Evolutionary conservation across 495 filamentous ascomycete genomes (phyloP).

Genomic region (Aspergillus asperescens): DNA sequence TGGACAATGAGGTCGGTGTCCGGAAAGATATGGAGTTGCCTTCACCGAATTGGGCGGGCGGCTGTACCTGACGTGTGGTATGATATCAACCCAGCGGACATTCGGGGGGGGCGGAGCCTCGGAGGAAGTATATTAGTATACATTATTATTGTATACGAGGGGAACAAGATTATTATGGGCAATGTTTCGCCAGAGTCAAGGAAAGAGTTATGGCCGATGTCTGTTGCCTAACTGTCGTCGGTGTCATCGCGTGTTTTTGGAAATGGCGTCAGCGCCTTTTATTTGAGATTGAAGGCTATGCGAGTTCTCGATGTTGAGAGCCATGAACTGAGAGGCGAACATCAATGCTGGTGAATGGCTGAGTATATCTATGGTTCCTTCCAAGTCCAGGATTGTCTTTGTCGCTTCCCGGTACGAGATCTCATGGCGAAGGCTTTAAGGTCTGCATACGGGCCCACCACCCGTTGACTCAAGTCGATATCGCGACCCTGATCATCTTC

Average conservation of each 20-base stretch:
- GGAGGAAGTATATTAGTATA: constrained; percentile 58
- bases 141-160: no score
- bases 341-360: constrained; percentile 45
- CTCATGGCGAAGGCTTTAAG: constrained; percentile 35
- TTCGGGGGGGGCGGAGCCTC: constrained; percentile 61
- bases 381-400: constrained; percentile 40
- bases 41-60: constrained; percentile 6
- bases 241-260: no score
- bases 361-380: constrained; percentile 40
- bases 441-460: constrained; percentile 42
- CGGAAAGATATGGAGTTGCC: constrained; percentile 33
- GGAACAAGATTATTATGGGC: constrained; percentile 39
- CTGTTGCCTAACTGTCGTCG: no score
- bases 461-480: constrained; percentile 28
- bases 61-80: constrained; percentile 37
- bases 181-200: constrained; percentile 26
- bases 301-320: constrained; percentile 23
- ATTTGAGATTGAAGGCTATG: constrained; percentile 49
- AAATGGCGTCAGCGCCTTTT: constrained; percentile 44
- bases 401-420: constrained; percentile 28
- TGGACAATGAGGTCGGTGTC: constrained; percentile 61
- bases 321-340: constrained; percentile 28
- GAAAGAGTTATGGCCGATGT: constrained; percentile 52
- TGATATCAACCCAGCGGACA: constrained; percentile 43
- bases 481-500: constrained; percentile 44